Base-by-base conservation (phyloP, 176 grass and related monocot species). In the Avena eriantha region DNA sequence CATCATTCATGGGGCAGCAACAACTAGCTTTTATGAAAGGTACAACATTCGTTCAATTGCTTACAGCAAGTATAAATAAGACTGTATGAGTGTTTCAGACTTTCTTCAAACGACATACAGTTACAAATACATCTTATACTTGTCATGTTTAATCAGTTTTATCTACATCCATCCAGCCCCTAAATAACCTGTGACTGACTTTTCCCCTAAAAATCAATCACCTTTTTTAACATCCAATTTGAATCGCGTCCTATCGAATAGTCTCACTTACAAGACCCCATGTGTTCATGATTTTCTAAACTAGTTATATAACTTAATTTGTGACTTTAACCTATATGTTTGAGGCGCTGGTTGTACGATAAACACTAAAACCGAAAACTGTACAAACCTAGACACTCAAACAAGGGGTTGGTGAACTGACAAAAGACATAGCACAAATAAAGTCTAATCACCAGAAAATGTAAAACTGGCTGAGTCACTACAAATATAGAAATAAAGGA, bases 1-100 rank as follows among this genome's bases (percentile, higher is more conserved):
- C 6, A 71, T 93, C 35, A 31, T 91, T 45, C 91, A 93, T 14
- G 89, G 64, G 34, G 92, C 89, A 41, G 92, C 92, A 73, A 93
- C 71, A 8, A 93, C 91, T 7, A 86, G 48, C 48, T 93, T 93
- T 65, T 80, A 90, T 14, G 92, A 93, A 68, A 88, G 92, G 92
- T 90, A 58, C 23, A 31, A 16, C n/a, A 74, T 8, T 49, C 49
- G 22, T 15, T 7, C 19, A 2, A 45, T 11, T 8, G 11, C 0
- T 11, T 43, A 41, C 4, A 10, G 9, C 18, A 66, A n/a, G 7
- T 41, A 41, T 41, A 41, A 41, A 41, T 41, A 41, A 41, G 39
- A 41, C 39, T 7, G 39, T 8, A 41, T 7, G 39, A 41, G 39
- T 41, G 39, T 41, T 41, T 41, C 39, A 41, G 39, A 41, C 39